Percentiles rank a stretch among this genome's conserved stretches.
These are phyloP conservation scores for Cystobasidium tubakii DNA, from an alignment of 768 basidiomycete species.

Conservation along the genomic window DNA sequence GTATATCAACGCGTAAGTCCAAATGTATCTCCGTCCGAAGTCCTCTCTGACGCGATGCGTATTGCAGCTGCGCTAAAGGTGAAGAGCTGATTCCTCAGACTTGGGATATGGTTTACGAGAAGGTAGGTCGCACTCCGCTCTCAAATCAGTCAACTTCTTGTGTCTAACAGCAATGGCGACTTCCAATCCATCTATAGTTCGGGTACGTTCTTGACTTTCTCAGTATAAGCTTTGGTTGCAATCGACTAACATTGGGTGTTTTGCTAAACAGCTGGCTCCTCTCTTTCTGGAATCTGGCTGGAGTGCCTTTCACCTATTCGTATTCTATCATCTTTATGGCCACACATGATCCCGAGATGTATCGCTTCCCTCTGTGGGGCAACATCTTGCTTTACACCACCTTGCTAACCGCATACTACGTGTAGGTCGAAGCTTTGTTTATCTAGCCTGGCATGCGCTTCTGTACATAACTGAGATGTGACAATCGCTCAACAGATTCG, in stretches of 20 bases:
- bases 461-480: no score
- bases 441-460: no score
- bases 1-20: conserved; percentile 85
- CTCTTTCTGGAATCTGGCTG: conserved; percentile 55
- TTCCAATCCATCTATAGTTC: no score
- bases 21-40: not conserved
- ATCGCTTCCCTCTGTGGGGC: conserved; percentile 72
- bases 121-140: conserved; percentile 49
- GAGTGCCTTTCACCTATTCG: conserved; percentile 90
- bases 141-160: not conserved
- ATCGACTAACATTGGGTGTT: not conserved
- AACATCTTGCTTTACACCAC: conserved; percentile 69
- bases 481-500: conserved; percentile 72
- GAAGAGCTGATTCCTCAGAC: conserved; percentile 90
- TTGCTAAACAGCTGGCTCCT: conserved; percentile 39
- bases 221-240: conserved; percentile 39
- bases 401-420: conserved; percentile 74
- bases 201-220: not conserved
- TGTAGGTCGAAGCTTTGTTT: conserved; percentile 56
- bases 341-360: conserved; percentile 78
- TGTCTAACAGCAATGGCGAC: no score
- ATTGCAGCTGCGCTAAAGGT: conserved; percentile 42
- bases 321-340: conserved; percentile 98
- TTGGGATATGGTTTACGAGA: conserved; percentile 98
- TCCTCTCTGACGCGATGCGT: conserved; percentile 27